Base-by-base conservation (phyloP, 2,329 filamentous ascomycete species). In the Myrmaecium sp. region DNA sequence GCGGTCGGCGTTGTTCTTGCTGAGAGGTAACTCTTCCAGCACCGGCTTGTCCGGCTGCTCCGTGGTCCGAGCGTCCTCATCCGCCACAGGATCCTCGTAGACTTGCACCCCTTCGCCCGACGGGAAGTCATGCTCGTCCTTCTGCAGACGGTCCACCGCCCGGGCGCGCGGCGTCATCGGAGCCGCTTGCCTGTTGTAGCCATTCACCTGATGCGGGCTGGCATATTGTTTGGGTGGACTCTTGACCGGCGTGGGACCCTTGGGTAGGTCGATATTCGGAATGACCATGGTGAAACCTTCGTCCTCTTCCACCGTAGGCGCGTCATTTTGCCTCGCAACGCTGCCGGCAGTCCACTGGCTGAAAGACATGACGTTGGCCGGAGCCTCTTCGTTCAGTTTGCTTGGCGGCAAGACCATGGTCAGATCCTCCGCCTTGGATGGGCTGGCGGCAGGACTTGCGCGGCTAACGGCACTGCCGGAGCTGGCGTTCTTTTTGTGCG, bases 211-310 rank as follows among this genome's bases (percentile, higher is more conserved):
- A n/a, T n/a, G n/a, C n/a, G n/a, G n/a, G n/a, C n/a, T n/a, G n/a
- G n/a, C n/a, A n/a, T n/a, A n/a, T n/a, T n/a, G n/a, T n/a, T n/a
- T n/a, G n/a, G n/a, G n/a, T n/a, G n/a, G n/a, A n/a, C n/a, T n/a
- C n/a, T n/a, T n/a, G n/a, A n/a, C n/a, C n/a, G n/a, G n/a, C n/a
- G n/a, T n/a, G n/a, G n/a, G n/a, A n/a, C n/a, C n/a, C n/a, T n/a
- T n/a, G n/a, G 36, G 36, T 17, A 33, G 28, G 20, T 35, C 35
- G 6, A 52, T 33, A 30, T 37, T 55, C 3, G 60, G 61, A 22
- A 65, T 46, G 5, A 64, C 57, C 53, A 64, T 61, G 3, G 58
- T 63, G 34, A 64, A 62, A 27, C 57, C 57, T 17, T 61, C 58
- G 10, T 61, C 56, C 14, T 56, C 57, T 9, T 42, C 47, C 14